Evolutionary conservation across 805 yeast species (phyloP), one percentile per base, ranked within the genome.

Genomic region (Cyberlindnera sargentensis): DNA sequence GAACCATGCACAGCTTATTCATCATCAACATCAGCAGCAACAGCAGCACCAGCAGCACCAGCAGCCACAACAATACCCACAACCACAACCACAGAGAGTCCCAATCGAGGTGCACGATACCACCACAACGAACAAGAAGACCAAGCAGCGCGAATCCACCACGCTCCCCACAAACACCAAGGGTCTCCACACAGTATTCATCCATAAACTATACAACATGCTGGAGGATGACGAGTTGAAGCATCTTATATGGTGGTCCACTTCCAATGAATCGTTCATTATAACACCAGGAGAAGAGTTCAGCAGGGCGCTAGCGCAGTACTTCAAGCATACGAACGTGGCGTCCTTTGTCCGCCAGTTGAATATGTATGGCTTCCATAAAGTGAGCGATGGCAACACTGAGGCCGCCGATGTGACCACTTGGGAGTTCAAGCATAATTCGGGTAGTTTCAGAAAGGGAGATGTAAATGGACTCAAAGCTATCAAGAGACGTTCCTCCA

Each of bases 401-500:
- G 31, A 26, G 15, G 25, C n/a, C 6, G 37, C 43, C n/a, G 57
- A 47, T 9, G 43, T 44, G 20, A 60, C 61, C 46, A 56, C 60
- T 11, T 90, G 98, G 98, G 97, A 91, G 66, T 90, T 90, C 64
- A 80, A 81, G 45, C 98, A 90, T 60, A 77, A 85, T 27, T 80
- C 86, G 4, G 86, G 84, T 31, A 73, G 75, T 47, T 90, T 90
- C 65, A 75, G 78, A 51, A 81, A 87, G 41, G 96, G 96, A 35
- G 93, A 89, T 60, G 63, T 78, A 11, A 93, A 81, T 36, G 71
- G 83, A 8, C 65, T 90, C 47, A 76, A 84, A 43, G 70, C 75
- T 11, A 91, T 90, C 59, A 90, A 87, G 62, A 72, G 98, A 48
- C 67, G 96, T 38, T 77, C 93, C 0, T 73, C 80, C 5, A 52